Conservation (phyloP, 495 filamentous ascomycete genomes). For the Penicillium dipodomyicola region DNA sequence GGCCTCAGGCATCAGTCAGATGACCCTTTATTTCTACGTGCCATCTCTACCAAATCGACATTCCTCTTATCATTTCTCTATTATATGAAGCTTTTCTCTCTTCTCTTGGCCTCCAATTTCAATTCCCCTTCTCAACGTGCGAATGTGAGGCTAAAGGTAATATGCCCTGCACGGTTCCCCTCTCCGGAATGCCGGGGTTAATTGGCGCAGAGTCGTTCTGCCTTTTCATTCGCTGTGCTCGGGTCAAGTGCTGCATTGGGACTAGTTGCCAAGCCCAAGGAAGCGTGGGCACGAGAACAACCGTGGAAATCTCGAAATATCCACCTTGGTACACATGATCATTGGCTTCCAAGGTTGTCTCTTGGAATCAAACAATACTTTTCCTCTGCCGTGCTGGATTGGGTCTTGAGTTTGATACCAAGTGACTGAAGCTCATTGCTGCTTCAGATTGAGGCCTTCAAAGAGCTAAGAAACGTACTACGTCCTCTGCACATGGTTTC, state of each 20-base stretch:
- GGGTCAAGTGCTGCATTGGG: slow-evolving; percentile 13
- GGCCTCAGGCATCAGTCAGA: slow-evolving; percentile 18
- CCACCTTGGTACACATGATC: background rate
- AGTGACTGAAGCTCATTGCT: too few relatives aligned
- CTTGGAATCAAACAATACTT: background rate
- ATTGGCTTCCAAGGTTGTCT: background rate
- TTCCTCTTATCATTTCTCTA: background rate
- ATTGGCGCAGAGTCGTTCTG: slow-evolving; percentile 1
- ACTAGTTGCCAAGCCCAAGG: slow-evolving; percentile 17
- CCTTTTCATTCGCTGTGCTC: slow-evolving; percentile 15
- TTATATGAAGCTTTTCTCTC: background rate
- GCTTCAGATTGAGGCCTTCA: background rate
- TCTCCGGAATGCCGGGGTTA: slow-evolving; percentile 7
- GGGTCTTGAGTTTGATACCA: background rate
- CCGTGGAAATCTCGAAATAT: too few relatives aligned
- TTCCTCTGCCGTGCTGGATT: background rate
- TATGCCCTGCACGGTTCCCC: slow-evolving; percentile 16
- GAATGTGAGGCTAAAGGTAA: background rate
- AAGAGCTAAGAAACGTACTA: background rate
- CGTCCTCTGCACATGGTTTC: background rate
- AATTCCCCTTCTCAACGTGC: background rate
- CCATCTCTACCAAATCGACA: background rate
- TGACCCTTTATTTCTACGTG: background rate
- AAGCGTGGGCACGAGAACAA: background rate
- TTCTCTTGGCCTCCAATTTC: background rate